Conservation (phyloP, 768 basidiomycete species). For the Stropharia rugosoannulata region DNA sequence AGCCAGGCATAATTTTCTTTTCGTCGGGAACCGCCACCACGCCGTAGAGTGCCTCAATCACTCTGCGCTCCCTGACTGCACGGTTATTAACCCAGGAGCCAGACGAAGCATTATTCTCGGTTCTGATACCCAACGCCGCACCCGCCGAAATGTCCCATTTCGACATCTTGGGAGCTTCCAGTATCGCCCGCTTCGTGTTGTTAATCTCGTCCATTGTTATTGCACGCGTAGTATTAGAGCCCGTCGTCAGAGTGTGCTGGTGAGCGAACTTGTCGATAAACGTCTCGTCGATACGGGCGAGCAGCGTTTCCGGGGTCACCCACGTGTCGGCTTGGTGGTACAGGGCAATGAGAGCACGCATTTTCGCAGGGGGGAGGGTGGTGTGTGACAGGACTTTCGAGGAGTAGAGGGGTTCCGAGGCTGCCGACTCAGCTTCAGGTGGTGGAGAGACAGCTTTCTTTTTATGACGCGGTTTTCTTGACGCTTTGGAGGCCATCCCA, state of each 20-base stretch:
- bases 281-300: conserved; percentile 60
- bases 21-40: conserved; percentile 28
- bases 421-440: neutral
- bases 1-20: conserved; percentile 35
- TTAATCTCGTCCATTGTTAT: conserved; percentile 20
- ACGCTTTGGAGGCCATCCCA: conserved; percentile 9
- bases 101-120: neutral
- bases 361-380: conserved; percentile 52
- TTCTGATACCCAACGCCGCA: neutral
- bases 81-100: conserved; percentile 27
- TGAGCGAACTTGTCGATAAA: conserved; percentile 35
- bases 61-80: conserved; percentile 37
- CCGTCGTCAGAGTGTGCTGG: neutral
- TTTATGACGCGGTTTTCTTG: neutral
- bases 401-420: conserved; percentile 15
- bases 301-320: conserved; percentile 70
- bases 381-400: conserved; percentile 23
- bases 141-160: conserved; percentile 28
- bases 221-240: neutral
- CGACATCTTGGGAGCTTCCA: conserved; percentile 34
- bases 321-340: conserved; percentile 76
- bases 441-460: neutral
- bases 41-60: conserved; percentile 55
- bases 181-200: conserved; percentile 12
- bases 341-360: conserved; percentile 73